A percentile compares a stretch with the other conserved stretches of the same genome.
Evolutionary conservation across 164 flowering plant genomes (phyloP).

Genomic region (Vitis amurensis): DNA sequence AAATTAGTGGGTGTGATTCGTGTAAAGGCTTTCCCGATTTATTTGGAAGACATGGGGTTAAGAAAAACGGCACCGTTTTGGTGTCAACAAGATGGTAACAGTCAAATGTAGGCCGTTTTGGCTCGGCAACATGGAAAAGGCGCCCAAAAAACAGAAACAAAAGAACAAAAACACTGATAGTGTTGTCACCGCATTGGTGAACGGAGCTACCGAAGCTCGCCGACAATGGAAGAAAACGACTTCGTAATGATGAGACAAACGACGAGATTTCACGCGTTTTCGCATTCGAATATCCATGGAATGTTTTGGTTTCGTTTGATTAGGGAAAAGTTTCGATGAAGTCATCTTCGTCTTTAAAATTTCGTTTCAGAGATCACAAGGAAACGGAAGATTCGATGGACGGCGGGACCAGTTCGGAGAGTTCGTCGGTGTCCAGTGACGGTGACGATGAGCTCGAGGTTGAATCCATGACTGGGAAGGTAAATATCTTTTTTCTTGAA

Average conservation of each 20-base stretch:
- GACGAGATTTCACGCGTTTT: background rate
- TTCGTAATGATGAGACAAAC: background rate
- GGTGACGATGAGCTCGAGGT: slow-evolving; percentile 36
- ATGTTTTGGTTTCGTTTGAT: background rate
- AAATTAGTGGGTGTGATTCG: too few relatives aligned
- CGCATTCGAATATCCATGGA: background rate
- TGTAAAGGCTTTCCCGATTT: too few relatives aligned
- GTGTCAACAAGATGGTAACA: too few relatives aligned
- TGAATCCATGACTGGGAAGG: slow-evolving; percentile 70
- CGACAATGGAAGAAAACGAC: slow-evolving; percentile 16
- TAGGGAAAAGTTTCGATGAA: slow-evolving; percentile 24
- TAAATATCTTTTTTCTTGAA: slow-evolving; percentile 10
- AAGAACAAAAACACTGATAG: background rate
- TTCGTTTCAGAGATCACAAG: slow-evolving; percentile 51
- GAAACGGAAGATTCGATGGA: slow-evolving; percentile 26
- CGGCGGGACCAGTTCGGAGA: slow-evolving; percentile 24
- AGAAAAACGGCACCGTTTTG: too few relatives aligned
- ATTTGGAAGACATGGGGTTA: too few relatives aligned
- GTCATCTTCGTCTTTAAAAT: slow-evolving; percentile 31
- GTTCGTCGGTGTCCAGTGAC: slow-evolving; percentile 27
- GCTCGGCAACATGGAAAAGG: too few relatives aligned
- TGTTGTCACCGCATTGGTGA: background rate
- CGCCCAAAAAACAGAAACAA: background rate
- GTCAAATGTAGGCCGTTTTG: too few relatives aligned
- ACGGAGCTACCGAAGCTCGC: slow-evolving; percentile 21